Evolutionary conservation across 495 filamentous ascomycete genomes (phyloP), one percentile per base, ranked within the genome.

Genomic region (Xylaria castorea): DNA sequence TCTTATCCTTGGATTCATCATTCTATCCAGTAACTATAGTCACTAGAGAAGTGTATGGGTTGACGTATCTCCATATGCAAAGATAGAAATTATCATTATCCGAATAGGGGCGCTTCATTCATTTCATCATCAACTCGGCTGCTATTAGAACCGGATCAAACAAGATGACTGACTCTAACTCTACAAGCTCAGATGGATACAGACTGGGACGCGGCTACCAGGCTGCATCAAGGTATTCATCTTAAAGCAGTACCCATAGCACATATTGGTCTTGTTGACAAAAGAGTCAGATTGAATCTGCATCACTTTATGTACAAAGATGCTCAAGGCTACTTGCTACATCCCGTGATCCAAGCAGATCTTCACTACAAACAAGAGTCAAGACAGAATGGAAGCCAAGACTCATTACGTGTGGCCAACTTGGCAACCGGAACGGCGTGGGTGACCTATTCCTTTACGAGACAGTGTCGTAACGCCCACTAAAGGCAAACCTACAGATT

Each of bases 381-480:
- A 12, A 14, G 12, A 70, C 55, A 70, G 27, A n/a, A 18, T 25
- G 57, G n/a, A 48, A 48, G 32, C 16, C n/a, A 70, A 46, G 51
- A 27, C 5, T 32, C 44, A 3, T n/a, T 62, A 38, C 25, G 50
- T 7, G 11, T 70, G 4, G 68, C 57, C 30, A 57, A 70, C 20
- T 30, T 70, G 11, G 68, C 68, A 16, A 62, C 68, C 4, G 68
- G 68, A 61, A 70, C 68, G 50, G 68, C 55, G 68, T 70, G n/a
- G 11, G 42, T 25, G 12, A 25, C 16, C 18, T 25, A 4, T n/a
- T 60, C 18, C 40, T 16, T 6, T 25, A 18, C 1, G 3, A 16
- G 34, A 38, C 38, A 27, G 7, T 40, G 14, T 9, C 25, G 9
- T 20, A 46, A 46, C 2, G 5, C 66, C n/a, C 7, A 30, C 68